phyloP scores from a whole-genome alignment of 192 early-diverging fungal species.

The Borealophlyctis nickersoniae region DNA sequence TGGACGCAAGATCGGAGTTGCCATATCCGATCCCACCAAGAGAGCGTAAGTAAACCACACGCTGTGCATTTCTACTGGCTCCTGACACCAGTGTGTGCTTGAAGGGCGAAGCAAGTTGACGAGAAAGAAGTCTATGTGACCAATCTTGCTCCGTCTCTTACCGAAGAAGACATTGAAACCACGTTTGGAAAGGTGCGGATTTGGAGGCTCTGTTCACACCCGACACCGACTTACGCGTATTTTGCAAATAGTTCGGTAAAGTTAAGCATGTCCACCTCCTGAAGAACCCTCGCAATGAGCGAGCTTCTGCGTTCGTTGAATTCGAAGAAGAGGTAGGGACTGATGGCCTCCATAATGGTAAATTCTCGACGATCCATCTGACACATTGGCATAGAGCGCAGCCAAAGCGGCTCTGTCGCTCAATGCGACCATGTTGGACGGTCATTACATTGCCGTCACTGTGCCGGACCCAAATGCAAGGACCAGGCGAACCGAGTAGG shows the following conservation, averaged over 20 bases:
- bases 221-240: not conserved
- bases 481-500: constrained; percentile 15
- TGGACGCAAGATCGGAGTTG: constrained; percentile 34
- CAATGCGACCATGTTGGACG: constrained; percentile 36
- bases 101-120: constrained; percentile 30
- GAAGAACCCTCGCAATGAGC: constrained; percentile 13
- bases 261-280: constrained; percentile 40
- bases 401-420: constrained; percentile 35
- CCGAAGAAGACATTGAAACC: constrained; percentile 30
- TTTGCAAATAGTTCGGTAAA: constrained; percentile 30
- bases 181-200: constrained; percentile 13
- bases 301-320: constrained; percentile 40
- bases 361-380: not conserved
- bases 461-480: constrained; percentile 45
- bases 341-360: not conserved
- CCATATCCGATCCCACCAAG: constrained; percentile 43
- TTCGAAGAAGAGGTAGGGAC: constrained; percentile 37
- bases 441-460: constrained; percentile 34
- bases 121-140: constrained; percentile 39
- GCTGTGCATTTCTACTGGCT: too few species aligned
- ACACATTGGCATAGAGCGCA: constrained; percentile 6
- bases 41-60: constrained; percentile 23
- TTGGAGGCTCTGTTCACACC: not conserved
- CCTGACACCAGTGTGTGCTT: constrained; percentile 11
- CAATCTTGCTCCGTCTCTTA: constrained; percentile 37